These are phyloP conservation scores for Talaromyces sp. DNA, from an alignment of 2,329 filamentous ascomycete genomes.

Conservation along the genomic window DNA sequence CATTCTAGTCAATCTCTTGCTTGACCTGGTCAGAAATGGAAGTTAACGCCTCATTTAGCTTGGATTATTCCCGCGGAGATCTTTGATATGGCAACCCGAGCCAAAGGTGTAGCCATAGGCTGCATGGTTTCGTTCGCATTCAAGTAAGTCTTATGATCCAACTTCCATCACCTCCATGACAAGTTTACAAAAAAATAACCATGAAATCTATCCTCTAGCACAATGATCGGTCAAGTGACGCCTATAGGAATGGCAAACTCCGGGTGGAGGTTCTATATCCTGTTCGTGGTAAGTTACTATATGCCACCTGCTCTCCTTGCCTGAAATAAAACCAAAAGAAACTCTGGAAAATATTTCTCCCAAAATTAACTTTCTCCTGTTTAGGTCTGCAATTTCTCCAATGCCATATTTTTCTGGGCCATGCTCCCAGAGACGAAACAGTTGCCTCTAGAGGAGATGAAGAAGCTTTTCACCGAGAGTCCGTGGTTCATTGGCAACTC, in stretches of 20 bases:
- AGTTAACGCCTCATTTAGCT: not conserved
- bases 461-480: constrained; percentile 1
- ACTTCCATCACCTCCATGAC: not conserved
- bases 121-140: constrained; percentile 7
- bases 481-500: not conserved
- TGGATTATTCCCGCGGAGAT: constrained; percentile 11
- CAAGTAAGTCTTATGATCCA: not conserved
- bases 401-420: constrained; percentile 23
- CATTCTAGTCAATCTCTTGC: not conserved
- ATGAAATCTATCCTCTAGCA: not conserved
- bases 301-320: not conserved
- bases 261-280: constrained; percentile 23
- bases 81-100: constrained; percentile 2
- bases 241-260: constrained; percentile 22
- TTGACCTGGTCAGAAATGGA: not conserved
- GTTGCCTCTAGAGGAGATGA: constrained; percentile 7
- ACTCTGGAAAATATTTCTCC: not conserved
- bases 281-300: constrained; percentile 20
- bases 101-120: constrained; percentile 5
- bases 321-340: not conserved
- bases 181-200: not conserved
- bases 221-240: constrained; percentile 20
- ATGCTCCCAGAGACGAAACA: constrained; percentile 22
- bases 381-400: constrained; percentile 20
- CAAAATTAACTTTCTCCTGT: not conserved